phyloP scores from a whole-genome alignment of 345 rosid species.

The Moricandia arvensis region DNA sequence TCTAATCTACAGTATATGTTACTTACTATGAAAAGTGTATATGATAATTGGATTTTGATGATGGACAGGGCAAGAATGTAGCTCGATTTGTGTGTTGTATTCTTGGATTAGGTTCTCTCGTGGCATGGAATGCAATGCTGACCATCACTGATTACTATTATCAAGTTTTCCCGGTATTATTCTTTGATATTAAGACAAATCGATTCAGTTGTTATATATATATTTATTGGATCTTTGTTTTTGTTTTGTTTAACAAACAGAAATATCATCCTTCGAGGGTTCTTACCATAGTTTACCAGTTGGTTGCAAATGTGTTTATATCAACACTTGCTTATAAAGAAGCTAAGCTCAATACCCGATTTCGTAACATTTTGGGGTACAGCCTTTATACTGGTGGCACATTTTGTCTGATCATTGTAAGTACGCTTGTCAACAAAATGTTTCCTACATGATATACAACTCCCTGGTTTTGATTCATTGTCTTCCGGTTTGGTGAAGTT shows the following conservation, averaged over 20 bases:
- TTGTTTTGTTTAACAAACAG: slow-evolving; percentile 36
- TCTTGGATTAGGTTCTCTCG: slow-evolving; percentile 76
- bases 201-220: not conserved
- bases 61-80: slow-evolving; percentile 56
- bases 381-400: slow-evolving; percentile 51
- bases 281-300: slow-evolving; percentile 78
- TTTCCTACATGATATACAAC: not conserved
- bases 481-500: slow-evolving; percentile 41
- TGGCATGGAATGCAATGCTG: slow-evolving; percentile 86
- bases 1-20: not conserved
- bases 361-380: slow-evolving; percentile 69
- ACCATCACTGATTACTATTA: slow-evolving; percentile 70
- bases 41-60: not conserved
- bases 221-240: not conserved
- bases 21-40: not conserved
- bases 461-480: not conserved
- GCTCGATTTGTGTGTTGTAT: slow-evolving; percentile 74
- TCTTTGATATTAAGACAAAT: too few species aligned
- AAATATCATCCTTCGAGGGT: slow-evolving; percentile 71
- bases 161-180: slow-evolving; percentile 61
- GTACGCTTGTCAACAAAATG: slow-evolving; percentile 22
- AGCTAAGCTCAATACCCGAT: slow-evolving; percentile 66
- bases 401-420: slow-evolving; percentile 67
- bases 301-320: slow-evolving; percentile 62
- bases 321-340: slow-evolving; percentile 60